Percentiles rank a stretch among this genome's conserved stretches.
Conservation (phyloP, 2,329 filamentous ascomycete species). For the Colletotrichum magnum region DNA sequence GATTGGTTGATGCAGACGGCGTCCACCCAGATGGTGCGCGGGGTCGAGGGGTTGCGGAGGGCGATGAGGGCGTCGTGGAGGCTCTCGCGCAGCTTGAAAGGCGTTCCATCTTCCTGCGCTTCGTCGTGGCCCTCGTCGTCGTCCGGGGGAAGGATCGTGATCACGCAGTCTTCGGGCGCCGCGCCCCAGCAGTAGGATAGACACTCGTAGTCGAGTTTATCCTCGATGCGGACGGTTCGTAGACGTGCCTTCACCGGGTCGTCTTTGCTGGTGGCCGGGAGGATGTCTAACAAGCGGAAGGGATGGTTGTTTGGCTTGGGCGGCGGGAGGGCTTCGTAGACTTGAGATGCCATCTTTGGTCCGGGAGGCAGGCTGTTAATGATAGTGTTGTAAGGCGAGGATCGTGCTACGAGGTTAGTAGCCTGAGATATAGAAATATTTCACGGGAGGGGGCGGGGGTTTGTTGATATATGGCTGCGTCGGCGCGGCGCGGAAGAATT, state of each 20-base stretch:
- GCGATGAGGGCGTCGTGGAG: conserved; percentile 49
- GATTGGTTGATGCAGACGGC: conserved; percentile 57
- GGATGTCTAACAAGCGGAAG: conserved; percentile 51
- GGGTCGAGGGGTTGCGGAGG: conserved; percentile 44
- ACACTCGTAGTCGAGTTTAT: conserved; percentile 46
- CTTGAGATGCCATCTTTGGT: background rate
- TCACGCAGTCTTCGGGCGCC: conserved; percentile 42
- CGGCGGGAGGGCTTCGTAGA: background rate
- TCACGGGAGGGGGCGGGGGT: too few species aligned
- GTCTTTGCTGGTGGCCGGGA: conserved; percentile 42
- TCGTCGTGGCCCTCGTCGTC: background rate
- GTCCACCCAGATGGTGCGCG: conserved; percentile 53
- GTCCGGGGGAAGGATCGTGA: conserved; percentile 43
- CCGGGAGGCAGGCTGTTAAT: too few species aligned
- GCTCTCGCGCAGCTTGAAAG: conserved; percentile 46
- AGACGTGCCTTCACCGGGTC: conserved; percentile 47
- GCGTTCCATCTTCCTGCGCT: background rate
- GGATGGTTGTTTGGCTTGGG: conserved; percentile 32
- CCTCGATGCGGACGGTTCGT: conserved; percentile 44
- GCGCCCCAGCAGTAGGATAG: conserved; percentile 55
- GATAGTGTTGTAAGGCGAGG: too few species aligned
- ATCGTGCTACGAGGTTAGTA: too few species aligned
- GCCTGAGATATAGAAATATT: too few species aligned
- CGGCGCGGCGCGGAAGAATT: too few species aligned
- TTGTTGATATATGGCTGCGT: too few species aligned